These are phyloP conservation scores for Pisolithus albus DNA, from an alignment of 768 basidiomycete species.

Conservation along the genomic window DNA sequence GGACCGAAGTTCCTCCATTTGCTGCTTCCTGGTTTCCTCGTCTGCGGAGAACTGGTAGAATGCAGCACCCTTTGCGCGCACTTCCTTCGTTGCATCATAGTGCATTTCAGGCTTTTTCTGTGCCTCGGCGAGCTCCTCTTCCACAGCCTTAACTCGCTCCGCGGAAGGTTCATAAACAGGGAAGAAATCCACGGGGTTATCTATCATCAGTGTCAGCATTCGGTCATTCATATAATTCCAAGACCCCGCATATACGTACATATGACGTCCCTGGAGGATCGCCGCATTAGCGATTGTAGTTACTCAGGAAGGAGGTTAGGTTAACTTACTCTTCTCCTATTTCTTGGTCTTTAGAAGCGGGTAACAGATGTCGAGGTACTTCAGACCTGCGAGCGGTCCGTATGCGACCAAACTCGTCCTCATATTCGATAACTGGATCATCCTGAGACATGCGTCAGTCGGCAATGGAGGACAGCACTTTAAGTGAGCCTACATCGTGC, in stretches of 20 bases:
- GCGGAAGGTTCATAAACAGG: conserved; percentile 82
- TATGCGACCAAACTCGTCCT: conserved; percentile 81
- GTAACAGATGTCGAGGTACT: conserved; percentile 60
- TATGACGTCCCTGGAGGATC: conserved; percentile 48
- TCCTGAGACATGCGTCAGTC: conserved; percentile 34
- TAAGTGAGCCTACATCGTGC: conserved; percentile 30
- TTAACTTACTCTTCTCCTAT: conserved; percentile 45
- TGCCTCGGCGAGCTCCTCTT: conserved; percentile 56
- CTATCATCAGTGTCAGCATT: conserved; percentile 32
- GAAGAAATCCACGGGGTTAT: conserved; percentile 78
- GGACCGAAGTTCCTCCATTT: conserved; percentile 77
- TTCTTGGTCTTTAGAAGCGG: conserved; percentile 38
- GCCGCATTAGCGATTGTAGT: conserved; percentile 2
- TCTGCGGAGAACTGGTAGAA: conserved; percentile 90
- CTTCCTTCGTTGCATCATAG: conserved; percentile 78
- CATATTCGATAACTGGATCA: conserved; percentile 78
- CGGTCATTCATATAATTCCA: not conserved
- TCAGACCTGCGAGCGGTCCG: conserved; percentile 67
- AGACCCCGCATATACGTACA: conserved; percentile 28
- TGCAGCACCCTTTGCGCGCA: conserved; percentile 83
- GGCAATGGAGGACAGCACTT: conserved; percentile 1
- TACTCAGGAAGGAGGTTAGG: not conserved
- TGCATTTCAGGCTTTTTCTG: conserved; percentile 68
- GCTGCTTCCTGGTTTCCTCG: conserved; percentile 64
- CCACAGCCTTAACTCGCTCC: conserved; percentile 71